Base-by-base conservation (phyloP, 2,329 filamentous ascomycete genomes). In the Chrysoporthe cubensis region DNA sequence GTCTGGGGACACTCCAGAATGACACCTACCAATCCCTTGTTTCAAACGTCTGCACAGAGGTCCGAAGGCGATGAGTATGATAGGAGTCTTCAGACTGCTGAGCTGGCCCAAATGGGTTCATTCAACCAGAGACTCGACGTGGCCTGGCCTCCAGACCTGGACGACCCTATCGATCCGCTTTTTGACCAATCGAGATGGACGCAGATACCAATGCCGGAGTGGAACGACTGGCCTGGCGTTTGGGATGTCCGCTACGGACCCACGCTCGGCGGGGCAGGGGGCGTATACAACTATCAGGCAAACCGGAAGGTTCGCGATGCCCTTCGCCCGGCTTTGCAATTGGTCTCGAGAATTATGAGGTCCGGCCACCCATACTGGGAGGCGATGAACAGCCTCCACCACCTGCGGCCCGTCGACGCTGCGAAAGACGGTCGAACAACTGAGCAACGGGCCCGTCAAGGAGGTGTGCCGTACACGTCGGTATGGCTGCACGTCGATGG, bases 221-320 rank as follows among this genome's bases (percentile, higher is more conserved):
- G 16, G 21, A n/a, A 37, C 32, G 9, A 50, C 16, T 52, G 59
- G 59, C 1, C 26, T 11, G 60, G 60, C 40, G 18, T 37, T 16
- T 62, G 32, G 26, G 46, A 62, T n/a, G 60, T 62, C 4, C 44
- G 46, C 18, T 62, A 62, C 34, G 46, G 60, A 7, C 43, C 59
- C 9, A 32, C 18, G 7, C 16, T 62, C 32, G 46, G 54, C 18
- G 60, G 60, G 3, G 37, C 2, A 14, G 44, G 16, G 2, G 44
- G 60, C 2, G 4, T 6, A 21, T 62, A 62, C 32, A 34, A 62
- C n/a, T 44, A 37, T 8, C 11, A 40, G 16, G 18, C 16, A n/a
- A 62, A 62, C 2, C 32, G 21, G 34, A 32, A 21, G 6, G 46
- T 62, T 16, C 46, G 60, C 21, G 44, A 50, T 37, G 46, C 60